phyloP scores from a whole-genome alignment of 75 land plant species.

The Sequoia sempervirens region DNA sequence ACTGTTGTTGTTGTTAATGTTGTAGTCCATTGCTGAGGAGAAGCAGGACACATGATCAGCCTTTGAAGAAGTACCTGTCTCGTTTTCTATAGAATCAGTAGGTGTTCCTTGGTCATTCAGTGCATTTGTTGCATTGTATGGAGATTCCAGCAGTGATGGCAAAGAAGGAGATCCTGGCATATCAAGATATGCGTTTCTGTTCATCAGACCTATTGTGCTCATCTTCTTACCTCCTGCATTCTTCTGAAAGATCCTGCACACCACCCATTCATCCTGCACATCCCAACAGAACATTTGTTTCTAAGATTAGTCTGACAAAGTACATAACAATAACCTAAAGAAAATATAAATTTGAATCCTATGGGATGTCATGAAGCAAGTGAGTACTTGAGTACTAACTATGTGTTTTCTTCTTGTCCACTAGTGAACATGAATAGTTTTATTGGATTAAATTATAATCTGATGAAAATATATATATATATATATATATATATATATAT shows the following conservation, averaged over 20 bases:
- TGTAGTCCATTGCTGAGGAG: neutral
- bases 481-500: neutral
- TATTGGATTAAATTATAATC: too few relatives aligned
- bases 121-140: neutral
- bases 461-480: neutral
- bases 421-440: neutral
- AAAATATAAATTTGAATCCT: neutral
- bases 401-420: neutral
- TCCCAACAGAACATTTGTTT: neutral
- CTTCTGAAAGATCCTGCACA: constrained; percentile 64
- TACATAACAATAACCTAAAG: neutral
- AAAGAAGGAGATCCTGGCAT: constrained; percentile 8
- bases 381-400: neutral
- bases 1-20: neutral
- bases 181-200: neutral
- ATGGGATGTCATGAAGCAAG: neutral
- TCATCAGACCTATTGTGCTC: neutral
- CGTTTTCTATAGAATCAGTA: neutral
- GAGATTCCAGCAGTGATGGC: constrained; percentile 7
- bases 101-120: neutral
- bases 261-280: constrained; percentile 62
- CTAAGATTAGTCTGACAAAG: neutral
- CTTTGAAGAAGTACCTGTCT: neutral
- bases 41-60: constrained; percentile 2
- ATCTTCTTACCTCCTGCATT: constrained; percentile 34